Conservation (phyloP, 2,329 filamentous ascomycete genomes). For the Aureobasidium sp. region DNA sequence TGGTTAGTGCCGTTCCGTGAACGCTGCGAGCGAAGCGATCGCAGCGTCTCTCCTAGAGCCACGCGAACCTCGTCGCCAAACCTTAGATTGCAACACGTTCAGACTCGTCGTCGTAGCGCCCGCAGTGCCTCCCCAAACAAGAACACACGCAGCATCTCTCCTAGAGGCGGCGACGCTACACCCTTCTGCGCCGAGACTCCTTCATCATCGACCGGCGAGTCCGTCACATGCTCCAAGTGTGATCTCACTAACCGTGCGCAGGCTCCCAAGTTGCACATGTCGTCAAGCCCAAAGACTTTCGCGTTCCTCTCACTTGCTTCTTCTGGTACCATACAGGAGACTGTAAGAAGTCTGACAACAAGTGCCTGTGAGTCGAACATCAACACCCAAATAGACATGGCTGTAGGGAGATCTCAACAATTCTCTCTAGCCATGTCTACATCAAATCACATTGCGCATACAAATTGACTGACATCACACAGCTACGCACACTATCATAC, state of each 20-base stretch:
- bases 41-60: neutral
- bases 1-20: neutral
- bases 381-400: neutral
- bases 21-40: neutral
- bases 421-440: neutral
- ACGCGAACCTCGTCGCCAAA: neutral
- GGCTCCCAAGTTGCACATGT: neutral
- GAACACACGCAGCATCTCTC: neutral
- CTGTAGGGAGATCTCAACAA: neutral
- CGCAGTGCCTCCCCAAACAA: neutral
- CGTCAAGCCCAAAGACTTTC: neutral
- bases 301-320: slow-evolving; percentile 14
- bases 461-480: neutral
- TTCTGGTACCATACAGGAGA: slow-evolving; percentile 9
- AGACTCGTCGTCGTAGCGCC: neutral
- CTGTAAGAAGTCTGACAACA: slow-evolving; percentile 13
- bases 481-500: slow-evolving; percentile 13
- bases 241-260: neutral
- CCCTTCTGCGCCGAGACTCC: neutral
- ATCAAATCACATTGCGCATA: neutral
- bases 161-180: neutral
- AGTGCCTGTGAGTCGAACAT: slow-evolving; percentile 6
- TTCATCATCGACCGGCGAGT: neutral
- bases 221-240: no score
- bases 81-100: neutral